phyloP scores from a whole-genome alignment of 2,329 filamentous ascomycete genomes.

The Aureobasidium sp. region DNA sequence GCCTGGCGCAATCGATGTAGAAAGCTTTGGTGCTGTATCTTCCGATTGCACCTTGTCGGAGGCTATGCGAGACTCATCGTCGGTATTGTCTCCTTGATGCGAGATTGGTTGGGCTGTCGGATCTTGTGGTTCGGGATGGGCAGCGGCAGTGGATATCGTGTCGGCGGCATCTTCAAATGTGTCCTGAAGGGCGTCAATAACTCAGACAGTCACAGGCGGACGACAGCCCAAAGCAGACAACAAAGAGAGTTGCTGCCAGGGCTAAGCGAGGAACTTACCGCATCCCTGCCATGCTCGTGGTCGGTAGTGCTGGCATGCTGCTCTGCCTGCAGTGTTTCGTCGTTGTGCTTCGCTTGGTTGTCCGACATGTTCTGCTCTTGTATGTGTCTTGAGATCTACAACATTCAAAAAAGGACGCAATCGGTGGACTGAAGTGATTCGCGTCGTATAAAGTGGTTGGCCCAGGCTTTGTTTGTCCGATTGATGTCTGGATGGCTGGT shows the following conservation, averaged over 20 bases:
- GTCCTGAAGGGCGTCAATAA: slow-evolving; percentile 45
- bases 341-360: neutral
- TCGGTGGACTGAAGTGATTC: neutral
- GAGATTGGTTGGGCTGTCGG: slow-evolving; percentile 22
- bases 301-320: neutral
- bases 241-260: neutral
- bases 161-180: slow-evolving; percentile 79
- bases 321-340: slow-evolving; percentile 4
- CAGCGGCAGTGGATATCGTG: slow-evolving; percentile 32
- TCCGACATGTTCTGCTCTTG: slow-evolving; percentile 5
- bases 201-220: neutral
- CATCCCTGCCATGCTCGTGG: slow-evolving; percentile 13
- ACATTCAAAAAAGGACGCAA: neutral
- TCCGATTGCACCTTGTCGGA: neutral
- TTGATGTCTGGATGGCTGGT: slow-evolving; percentile 4
- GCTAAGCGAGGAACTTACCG: slow-evolving; percentile 11
- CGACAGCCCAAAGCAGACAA: neutral
- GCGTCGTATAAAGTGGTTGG: slow-evolving; percentile 9
- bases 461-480: slow-evolving; percentile 12
- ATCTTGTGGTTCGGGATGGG: slow-evolving; percentile 17
- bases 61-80: slow-evolving; percentile 20
- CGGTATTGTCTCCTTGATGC: slow-evolving; percentile 21
- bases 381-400: neutral
- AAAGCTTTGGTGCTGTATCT: neutral
- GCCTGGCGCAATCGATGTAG: neutral